These are phyloP conservation scores for Acer campestre DNA, from an alignment of 345 rosid genomes.

Conservation along the genomic window DNA sequence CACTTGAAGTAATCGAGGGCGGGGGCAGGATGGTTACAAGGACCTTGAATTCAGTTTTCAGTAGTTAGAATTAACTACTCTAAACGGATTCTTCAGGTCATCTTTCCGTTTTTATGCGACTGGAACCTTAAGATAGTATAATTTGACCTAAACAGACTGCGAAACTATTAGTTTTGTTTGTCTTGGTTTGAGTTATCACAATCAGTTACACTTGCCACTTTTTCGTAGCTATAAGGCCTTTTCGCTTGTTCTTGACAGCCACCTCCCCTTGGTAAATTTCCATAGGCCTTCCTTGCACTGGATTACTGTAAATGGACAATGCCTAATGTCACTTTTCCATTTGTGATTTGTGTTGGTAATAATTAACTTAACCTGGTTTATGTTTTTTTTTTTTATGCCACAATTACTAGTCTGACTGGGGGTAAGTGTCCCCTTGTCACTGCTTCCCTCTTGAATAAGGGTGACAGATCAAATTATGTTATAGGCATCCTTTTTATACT, in stretches of 20 bases:
- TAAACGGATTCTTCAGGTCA: not conserved
- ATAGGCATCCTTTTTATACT: not conserved
- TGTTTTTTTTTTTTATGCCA: not conserved
- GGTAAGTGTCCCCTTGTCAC: not conserved
- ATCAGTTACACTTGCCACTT: not conserved
- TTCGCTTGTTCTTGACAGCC: not conserved
- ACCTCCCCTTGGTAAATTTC: not conserved
- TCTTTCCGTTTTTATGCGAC: not conserved
- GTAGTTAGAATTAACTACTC: not conserved
- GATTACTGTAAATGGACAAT: not conserved
- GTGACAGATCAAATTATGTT: slow-evolving; percentile 1
- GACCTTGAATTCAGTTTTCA: not conserved
- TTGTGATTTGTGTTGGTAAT: not conserved
- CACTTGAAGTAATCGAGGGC: not conserved
- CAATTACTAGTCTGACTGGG: not conserved
- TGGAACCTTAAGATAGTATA: not conserved
- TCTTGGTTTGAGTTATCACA: slow-evolving; percentile 1
- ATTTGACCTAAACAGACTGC: not conserved
- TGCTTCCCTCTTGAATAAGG: not conserved
- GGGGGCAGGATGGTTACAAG: not conserved
- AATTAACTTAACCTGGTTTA: not conserved
- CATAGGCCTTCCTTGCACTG: not conserved
- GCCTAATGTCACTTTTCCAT: not conserved
- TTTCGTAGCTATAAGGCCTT: not conserved
- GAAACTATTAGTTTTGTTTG: not conserved